A percentile compares a stretch with the other conserved stretches of the same genome.
Evolutionary conservation across 1,139 yeast species (phyloP).

Genomic region (Yamadazyma taylorii): DNA sequence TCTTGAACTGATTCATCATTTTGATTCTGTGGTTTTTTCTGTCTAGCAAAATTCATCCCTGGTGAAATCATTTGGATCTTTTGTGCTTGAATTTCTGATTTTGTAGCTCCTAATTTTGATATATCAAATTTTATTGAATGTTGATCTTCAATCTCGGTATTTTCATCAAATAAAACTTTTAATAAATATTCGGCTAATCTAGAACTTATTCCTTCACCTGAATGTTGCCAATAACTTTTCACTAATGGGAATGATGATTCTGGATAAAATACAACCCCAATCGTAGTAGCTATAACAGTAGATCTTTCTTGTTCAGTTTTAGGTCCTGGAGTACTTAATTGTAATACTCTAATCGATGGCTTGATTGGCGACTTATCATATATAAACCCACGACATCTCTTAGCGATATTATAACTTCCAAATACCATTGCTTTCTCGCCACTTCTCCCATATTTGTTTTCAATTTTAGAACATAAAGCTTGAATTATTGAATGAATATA

Average conservation of each 20-base stretch:
- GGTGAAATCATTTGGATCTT: conserved; percentile 37
- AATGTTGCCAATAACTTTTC: conserved; percentile 92
- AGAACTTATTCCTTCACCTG: conserved; percentile 93
- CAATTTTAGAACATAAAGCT: conserved; percentile 52
- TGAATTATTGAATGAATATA: conserved; percentile 75
- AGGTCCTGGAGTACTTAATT: conserved; percentile 75
- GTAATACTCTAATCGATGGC: conserved; percentile 62
- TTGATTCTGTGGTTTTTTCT: conserved; percentile 7
- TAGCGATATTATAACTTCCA: conserved; percentile 77
- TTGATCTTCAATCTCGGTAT: conserved; percentile 8
- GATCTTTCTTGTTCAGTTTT: conserved; percentile 56
- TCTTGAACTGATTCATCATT: conserved; percentile 48
- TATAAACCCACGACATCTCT: conserved; percentile 81
- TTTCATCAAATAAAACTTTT: conserved; percentile 52
- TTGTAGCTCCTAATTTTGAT: conserved; percentile 19
- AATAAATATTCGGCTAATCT: conserved; percentile 83
- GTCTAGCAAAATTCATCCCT: conserved; percentile 10
- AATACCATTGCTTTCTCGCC: conserved; percentile 74
- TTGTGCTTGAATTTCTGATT: conserved; percentile 41
- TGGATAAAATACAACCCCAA: conserved; percentile 79
- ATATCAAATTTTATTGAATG: conserved; percentile 12
- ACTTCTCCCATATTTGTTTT: conserved; percentile 69
- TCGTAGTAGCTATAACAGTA: conserved; percentile 59
- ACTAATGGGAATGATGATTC: conserved; percentile 57
- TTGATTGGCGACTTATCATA: conserved; percentile 30